Conservation (phyloP, 495 filamentous ascomycete genomes). For the Cercophora sp. region DNA sequence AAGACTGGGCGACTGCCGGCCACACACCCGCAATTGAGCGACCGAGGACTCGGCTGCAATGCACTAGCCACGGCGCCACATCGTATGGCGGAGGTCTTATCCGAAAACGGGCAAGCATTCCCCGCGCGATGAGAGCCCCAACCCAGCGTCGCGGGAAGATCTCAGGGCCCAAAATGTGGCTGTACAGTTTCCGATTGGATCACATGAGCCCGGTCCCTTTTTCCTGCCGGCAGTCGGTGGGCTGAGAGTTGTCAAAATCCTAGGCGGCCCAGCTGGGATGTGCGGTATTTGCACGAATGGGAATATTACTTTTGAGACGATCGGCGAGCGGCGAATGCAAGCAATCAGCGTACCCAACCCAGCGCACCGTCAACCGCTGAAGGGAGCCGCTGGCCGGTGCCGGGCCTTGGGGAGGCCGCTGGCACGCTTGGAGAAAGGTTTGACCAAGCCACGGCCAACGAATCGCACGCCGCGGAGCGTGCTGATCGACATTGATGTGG, state of each 20-base stretch:
- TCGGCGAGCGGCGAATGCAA: background rate
- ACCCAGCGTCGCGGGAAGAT: background rate
- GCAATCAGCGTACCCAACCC: background rate
- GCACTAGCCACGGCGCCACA: constrained; percentile 7
- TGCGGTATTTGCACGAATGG: constrained; percentile 1
- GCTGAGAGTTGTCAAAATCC: background rate
- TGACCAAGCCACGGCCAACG: no score
- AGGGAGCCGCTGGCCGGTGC: background rate
- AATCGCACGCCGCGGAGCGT: background rate
- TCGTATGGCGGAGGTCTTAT: background rate
- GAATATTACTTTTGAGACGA: background rate
- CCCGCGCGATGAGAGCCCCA: background rate
- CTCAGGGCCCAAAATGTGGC: background rate
- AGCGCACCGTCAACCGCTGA: background rate
- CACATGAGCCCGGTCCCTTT: background rate
- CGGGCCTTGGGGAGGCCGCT: background rate
- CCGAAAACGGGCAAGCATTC: background rate
- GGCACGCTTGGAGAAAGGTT: no score
- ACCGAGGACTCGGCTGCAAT: background rate
- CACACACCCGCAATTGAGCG: background rate
- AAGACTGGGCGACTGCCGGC: background rate
- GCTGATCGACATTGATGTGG: no score
- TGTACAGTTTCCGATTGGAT: constrained; percentile 3
- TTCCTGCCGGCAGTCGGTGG: background rate
- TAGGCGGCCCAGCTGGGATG: background rate